Evolutionary conservation across 1,284 basidiomycete species (phyloP).

Genomic region (Coniferiporia weirii): DNA sequence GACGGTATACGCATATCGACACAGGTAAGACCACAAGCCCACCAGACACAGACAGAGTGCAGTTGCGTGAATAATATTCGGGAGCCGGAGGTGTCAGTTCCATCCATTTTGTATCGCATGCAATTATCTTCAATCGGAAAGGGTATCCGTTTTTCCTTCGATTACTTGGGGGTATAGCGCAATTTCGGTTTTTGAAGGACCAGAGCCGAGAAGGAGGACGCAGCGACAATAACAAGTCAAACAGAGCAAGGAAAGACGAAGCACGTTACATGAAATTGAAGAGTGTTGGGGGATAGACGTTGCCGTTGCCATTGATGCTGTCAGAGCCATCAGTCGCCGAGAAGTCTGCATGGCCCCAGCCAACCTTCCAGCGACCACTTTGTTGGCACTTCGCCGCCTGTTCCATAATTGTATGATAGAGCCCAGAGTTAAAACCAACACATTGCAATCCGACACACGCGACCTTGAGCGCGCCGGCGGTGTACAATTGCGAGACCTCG

Average conservation of each 20-base stretch:
- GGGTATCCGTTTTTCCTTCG: too few species aligned
- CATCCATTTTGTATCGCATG: too few species aligned
- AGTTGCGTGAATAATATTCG: too few species aligned
- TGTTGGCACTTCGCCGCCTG: constrained; percentile 48
- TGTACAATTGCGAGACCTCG: constrained; percentile 65
- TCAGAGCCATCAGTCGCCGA: constrained; percentile 3
- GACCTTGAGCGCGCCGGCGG: constrained; percentile 61
- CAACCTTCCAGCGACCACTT: constrained; percentile 19
- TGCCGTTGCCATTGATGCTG: background rate
- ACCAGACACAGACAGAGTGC: too few species aligned
- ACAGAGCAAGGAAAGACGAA: background rate
- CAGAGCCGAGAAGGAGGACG: background rate
- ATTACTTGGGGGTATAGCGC: too few species aligned
- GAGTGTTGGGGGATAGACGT: constrained; percentile 3
- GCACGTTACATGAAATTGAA: constrained; percentile 12
- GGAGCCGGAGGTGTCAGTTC: too few species aligned
- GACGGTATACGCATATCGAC: too few species aligned
- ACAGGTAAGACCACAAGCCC: too few species aligned
- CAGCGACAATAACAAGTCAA: background rate
- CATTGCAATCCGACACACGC: constrained; percentile 70
- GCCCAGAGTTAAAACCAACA: constrained; percentile 56
- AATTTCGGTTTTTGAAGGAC: too few species aligned
- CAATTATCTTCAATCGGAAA: too few species aligned
- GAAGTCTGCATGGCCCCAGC: constrained; percentile 13
- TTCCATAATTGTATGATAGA: constrained; percentile 60